A percentile compares a stretch with the other conserved stretches of the same genome.
These are phyloP conservation scores for Penicillium lividum DNA, from an alignment of 495 filamentous ascomycete species.

Conservation along the genomic window DNA sequence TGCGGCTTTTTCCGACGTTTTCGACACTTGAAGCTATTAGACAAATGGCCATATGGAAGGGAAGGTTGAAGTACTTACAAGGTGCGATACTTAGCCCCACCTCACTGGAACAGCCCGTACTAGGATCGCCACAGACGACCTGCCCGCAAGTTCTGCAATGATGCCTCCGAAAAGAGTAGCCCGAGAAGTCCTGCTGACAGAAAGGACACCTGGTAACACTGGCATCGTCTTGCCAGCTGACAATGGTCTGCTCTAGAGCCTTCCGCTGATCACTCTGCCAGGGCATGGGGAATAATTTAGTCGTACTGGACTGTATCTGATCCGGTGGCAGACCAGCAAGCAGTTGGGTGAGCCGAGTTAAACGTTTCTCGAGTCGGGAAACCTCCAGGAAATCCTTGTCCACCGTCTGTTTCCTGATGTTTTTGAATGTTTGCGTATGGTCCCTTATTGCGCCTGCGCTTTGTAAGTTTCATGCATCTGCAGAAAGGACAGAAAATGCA, in stretches of 20 bases:
- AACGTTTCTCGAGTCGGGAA: conserved; percentile 82
- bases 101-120: conserved; percentile 82
- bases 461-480: conserved; percentile 16
- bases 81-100: conserved; percentile 75
- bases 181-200: conserved; percentile 90
- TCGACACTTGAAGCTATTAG: conserved; percentile 42
- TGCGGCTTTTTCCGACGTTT: conserved; percentile 61
- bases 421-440: conserved; percentile 67
- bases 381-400: conserved; percentile 85
- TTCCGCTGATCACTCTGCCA: conserved; percentile 69
- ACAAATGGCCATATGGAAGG: conserved; percentile 5
- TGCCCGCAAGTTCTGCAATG: conserved; percentile 92
- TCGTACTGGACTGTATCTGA: conserved; percentile 45
- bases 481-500: not conserved
- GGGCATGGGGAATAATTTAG: conserved; percentile 58
- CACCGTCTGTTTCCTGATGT: conserved; percentile 70
- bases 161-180: conserved; percentile 85
- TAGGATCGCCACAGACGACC: conserved; percentile 85
- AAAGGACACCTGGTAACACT: conserved; percentile 81
- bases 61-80: conserved; percentile 51
- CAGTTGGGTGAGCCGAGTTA: conserved; percentile 87
- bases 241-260: conserved; percentile 82
- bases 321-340: conserved; percentile 70
- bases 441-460: conserved; percentile 58
- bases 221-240: conserved; percentile 93